Evolutionary conservation across 2,329 filamentous ascomycete genomes (phyloP).

Genomic region (Trichoderma arundinaceum): DNA sequence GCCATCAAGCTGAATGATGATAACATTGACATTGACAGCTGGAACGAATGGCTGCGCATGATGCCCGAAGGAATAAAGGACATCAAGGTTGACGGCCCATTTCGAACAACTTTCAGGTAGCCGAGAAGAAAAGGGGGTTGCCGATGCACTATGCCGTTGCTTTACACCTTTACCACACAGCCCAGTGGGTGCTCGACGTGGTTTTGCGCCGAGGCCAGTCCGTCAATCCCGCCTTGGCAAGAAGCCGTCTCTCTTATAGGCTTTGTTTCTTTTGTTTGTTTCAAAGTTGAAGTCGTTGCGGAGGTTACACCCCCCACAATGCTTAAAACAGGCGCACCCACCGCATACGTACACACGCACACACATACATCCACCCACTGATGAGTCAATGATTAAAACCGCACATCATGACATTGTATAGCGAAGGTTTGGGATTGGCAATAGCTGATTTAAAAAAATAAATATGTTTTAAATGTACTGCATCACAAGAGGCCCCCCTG

Average conservation of each 20-base stretch:
- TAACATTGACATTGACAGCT: constrained; percentile 57
- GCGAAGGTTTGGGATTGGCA: constrained; percentile 28
- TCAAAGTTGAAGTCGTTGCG: constrained; percentile 5
- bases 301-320: background rate
- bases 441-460: constrained; percentile 11
- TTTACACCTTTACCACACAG: background rate
- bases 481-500: too few relatives aligned
- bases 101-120: constrained; percentile 40
- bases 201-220: background rate
- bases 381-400: constrained; percentile 38
- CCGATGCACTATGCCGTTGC: background rate
- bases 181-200: background rate
- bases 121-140: background rate
- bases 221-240: constrained; percentile 5
- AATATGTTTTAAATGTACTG: background rate
- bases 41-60: constrained; percentile 63
- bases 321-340: constrained; percentile 9
- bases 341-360: background rate
- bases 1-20: constrained; percentile 59
- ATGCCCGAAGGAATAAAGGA: constrained; percentile 64
- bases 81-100: constrained; percentile 60
- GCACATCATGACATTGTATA: constrained; percentile 32
- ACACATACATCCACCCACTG: constrained; percentile 30
- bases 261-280: constrained; percentile 22
- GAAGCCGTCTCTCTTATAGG: background rate